Evolutionary conservation across 2,329 filamentous ascomycete genomes (phyloP).

Genomic region (Beauveria scarabaeidicola): DNA sequence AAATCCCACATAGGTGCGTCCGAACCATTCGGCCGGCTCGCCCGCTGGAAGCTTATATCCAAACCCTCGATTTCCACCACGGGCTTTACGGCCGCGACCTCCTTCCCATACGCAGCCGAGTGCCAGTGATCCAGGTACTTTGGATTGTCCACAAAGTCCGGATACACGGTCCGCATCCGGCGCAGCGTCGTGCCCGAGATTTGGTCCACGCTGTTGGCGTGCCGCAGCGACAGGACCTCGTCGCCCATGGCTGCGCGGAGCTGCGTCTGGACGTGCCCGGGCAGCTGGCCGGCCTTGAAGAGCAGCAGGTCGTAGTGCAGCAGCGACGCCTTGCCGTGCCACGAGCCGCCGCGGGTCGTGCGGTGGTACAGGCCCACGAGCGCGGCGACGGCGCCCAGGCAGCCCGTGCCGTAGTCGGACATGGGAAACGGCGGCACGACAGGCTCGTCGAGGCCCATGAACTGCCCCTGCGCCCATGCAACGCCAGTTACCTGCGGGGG

Average conservation of each 20-base stretch:
- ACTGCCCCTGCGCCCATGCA: conserved; percentile 53
- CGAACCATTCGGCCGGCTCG: conserved; percentile 42
- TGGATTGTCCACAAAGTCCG: conserved; percentile 42
- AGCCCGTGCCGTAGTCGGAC: conserved; percentile 62
- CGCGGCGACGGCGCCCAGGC: conserved; percentile 61
- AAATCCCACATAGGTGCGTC: conserved; percentile 50
- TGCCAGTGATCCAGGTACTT: conserved; percentile 43
- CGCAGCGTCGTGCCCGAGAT: conserved; percentile 52
- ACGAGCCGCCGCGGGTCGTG: conserved; percentile 55
- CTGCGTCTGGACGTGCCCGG: conserved; percentile 40
- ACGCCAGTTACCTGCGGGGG: conserved; percentile 38
- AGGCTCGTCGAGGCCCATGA: conserved; percentile 54
- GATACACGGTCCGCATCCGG: conserved; percentile 43
- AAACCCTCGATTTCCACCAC: conserved; percentile 36
- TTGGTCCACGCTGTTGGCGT: conserved; percentile 57
- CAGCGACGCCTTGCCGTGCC: conserved; percentile 55
- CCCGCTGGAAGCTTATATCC: conserved; percentile 34
- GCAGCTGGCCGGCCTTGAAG: conserved; percentile 50
- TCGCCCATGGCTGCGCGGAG: conserved; percentile 40
- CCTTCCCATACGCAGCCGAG: conserved; percentile 30
- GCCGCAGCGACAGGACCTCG: conserved; percentile 48
- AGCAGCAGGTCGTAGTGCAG: conserved; percentile 62
- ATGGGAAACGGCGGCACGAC: conserved; percentile 58
- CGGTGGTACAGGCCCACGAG: conserved; percentile 55
- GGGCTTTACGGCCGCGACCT: conserved; percentile 35